Percentiles rank a stretch among this genome's conserved stretches.
Evolutionary conservation across 129 eudicot genomes (phyloP).

Genomic region (Kitagawia praeruptora): DNA sequence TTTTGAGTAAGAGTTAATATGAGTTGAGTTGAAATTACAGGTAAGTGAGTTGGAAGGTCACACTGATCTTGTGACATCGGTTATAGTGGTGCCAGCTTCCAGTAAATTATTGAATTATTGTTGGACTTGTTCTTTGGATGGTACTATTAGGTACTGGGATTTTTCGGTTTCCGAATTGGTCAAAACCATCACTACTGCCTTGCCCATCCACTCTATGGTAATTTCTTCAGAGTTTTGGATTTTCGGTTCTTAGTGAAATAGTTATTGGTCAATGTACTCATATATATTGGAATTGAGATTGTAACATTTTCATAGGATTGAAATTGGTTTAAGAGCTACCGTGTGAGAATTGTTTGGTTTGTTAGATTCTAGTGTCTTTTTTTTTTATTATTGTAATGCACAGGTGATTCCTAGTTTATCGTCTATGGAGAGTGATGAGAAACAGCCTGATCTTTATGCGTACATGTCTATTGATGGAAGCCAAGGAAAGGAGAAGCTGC

Average conservation of each 20-base stretch:
- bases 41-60: constrained; percentile 81
- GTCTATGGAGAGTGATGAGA: constrained; percentile 21
- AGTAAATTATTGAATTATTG: constrained; percentile 55
- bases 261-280: neutral
- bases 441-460: constrained; percentile 47
- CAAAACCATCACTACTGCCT: constrained; percentile 44
- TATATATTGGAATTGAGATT: neutral
- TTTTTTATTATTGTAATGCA: constrained; percentile 8
- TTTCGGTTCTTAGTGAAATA: neutral
- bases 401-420: constrained; percentile 66
- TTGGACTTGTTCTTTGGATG: constrained; percentile 93
- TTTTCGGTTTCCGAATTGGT: constrained; percentile 56
- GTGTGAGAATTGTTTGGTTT: neutral
- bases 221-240: neutral
- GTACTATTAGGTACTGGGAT: constrained; percentile 88
- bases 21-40: constrained; percentile 18
- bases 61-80: constrained; percentile 64
- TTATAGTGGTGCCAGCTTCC: constrained; percentile 62
- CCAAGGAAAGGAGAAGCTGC: constrained; percentile 26
- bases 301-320: neutral
- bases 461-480: constrained; percentile 39
- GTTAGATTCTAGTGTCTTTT: neutral
- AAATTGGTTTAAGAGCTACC: neutral
- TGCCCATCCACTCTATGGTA: constrained; percentile 80
- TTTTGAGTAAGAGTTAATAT: neutral